phyloP scores from a whole-genome alignment of 108 stramenopile genomes.

The Skeletonema costatum region DNA sequence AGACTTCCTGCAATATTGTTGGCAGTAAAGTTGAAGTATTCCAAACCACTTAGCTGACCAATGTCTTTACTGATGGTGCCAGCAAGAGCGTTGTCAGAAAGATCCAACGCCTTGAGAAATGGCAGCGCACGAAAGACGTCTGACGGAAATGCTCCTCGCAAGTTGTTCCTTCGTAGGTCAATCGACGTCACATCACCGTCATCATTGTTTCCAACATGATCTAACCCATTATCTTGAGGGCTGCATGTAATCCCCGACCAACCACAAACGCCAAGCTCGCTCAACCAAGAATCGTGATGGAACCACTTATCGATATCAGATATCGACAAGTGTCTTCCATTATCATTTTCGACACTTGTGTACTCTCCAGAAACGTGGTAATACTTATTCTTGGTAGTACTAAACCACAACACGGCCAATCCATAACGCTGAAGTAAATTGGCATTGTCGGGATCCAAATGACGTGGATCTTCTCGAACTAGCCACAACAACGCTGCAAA shows the following conservation, averaged over 20 bases:
- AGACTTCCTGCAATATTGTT: slow-evolving; percentile 41
- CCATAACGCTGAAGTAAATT: slow-evolving; percentile 42
- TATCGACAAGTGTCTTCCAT: too few relatives aligned
- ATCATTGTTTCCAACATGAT: slow-evolving; percentile 10
- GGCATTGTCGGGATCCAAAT: slow-evolving; percentile 27
- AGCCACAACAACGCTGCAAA: slow-evolving; percentile 46
- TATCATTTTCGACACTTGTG: not conserved
- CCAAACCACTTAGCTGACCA: slow-evolving; percentile 2
- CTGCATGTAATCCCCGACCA: slow-evolving; percentile 48
- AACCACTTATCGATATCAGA: too few relatives aligned
- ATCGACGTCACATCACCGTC: slow-evolving; percentile 35
- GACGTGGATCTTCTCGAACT: slow-evolving; percentile 35
- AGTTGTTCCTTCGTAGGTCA: slow-evolving; percentile 38
- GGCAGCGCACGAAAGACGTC: slow-evolving; percentile 40
- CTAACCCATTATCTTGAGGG: slow-evolving; percentile 3
- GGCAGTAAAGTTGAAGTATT: slow-evolving; percentile 36
- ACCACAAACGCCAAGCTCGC: slow-evolving; percentile 24
- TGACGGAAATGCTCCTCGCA: slow-evolving; percentile 32
- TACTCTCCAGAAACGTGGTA: slow-evolving; percentile 32
- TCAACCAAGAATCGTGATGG: slow-evolving; percentile 29
- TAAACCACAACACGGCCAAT: slow-evolving; percentile 40
- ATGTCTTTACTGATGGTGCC: slow-evolving; percentile 34
- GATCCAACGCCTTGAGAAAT: slow-evolving; percentile 25
- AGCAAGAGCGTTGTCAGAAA: slow-evolving; percentile 46
- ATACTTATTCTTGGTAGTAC: slow-evolving; percentile 36